Evolutionary conservation across 495 filamentous ascomycete species (phyloP), one percentile per base, ranked within the genome.

Genomic region (Daldinia vernicosa): DNA sequence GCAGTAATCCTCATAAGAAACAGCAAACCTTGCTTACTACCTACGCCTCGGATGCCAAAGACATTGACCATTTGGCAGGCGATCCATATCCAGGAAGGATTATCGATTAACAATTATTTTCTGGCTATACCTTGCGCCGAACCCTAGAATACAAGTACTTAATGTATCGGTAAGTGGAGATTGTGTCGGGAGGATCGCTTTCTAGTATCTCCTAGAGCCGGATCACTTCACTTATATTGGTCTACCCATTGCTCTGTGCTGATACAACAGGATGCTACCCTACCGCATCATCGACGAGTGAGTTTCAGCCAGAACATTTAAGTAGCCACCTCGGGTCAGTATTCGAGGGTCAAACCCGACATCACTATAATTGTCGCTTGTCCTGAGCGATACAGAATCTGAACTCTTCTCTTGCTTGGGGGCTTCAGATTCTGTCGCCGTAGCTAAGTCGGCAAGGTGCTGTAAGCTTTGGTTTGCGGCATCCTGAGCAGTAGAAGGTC

Each of bases 371-470:
- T 69, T 74, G 12, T 76, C 75, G 45, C 72, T 76, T 24, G 71
- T 74, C 40, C 74, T 68, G 17, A 76, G 57, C 5, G 63, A 53
- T 7, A 28, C 60, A 12, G 55, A 27, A n/a, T 72, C 76, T 12
- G 61, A 26, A 47, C 66, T 58, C 15, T 65, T 72, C 22, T 58
- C 72, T 14, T 58, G 47, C 55, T 74, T 75, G 3, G 69, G 26
- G 2, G 66, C 59, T 24, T 77, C 78, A 17, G 56, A 65, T 47
- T 78, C 78, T 4, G 76, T 74, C 6, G 82, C 81, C 8, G 83
- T 81, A 3, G 89, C 89, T 15, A 92, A 75, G 69, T 91, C 89
- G 1, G 89, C 90, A 7, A 91, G 82, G 64, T 89, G 88, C 74
- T 90, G 88, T 15, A 91, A 79, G 40, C 80, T 80, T 71, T 81